Percentiles rank a stretch among this genome's conserved stretches.
Conservation (phyloP, 2,329 filamentous ascomycete species). For the Fusarium acutatum region DNA sequence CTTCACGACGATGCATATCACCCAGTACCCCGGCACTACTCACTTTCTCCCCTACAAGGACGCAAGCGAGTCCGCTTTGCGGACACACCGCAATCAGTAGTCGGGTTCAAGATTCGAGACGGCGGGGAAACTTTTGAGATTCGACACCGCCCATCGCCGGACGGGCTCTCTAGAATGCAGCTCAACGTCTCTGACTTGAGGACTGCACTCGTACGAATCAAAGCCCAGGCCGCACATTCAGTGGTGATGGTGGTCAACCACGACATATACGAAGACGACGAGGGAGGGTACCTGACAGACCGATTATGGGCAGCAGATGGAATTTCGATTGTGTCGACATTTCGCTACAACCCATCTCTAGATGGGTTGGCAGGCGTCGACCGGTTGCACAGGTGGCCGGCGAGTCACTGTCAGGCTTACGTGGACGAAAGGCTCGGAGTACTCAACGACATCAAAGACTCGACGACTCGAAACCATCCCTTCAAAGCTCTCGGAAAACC, state of each 20-base stretch:
- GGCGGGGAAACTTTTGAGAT: conserved; percentile 56
- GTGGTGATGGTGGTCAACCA: conserved; percentile 65
- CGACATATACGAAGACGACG: conserved; percentile 74
- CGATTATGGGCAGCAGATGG: conserved; percentile 71
- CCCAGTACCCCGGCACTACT: conserved; percentile 33
- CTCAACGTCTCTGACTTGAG: conserved; percentile 69
- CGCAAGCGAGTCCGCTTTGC: not conserved
- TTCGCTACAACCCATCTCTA: conserved; percentile 67
- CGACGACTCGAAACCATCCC: not conserved
- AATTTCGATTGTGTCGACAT: conserved; percentile 68
- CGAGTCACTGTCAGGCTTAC: conserved; percentile 66
- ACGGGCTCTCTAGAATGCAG: conserved; percentile 58
- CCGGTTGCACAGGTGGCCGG: conserved; percentile 68
- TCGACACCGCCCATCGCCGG: conserved; percentile 57
- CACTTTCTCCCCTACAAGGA: not conserved
- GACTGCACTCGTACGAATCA: conserved; percentile 60
- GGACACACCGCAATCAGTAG: conserved; percentile 34
- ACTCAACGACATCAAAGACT: not conserved
- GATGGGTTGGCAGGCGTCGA: conserved; percentile 52
- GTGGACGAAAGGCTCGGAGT: conserved; percentile 43
- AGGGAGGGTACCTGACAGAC: conserved; percentile 70
- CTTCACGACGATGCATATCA: conserved; percentile 64
- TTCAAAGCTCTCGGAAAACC: not conserved
- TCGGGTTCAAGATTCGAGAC: conserved; percentile 55
- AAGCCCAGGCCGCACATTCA: conserved; percentile 67